Evolutionary conservation across 495 filamentous ascomycete species (phyloP).

Genomic region (Parachaetomium inaequale): DNA sequence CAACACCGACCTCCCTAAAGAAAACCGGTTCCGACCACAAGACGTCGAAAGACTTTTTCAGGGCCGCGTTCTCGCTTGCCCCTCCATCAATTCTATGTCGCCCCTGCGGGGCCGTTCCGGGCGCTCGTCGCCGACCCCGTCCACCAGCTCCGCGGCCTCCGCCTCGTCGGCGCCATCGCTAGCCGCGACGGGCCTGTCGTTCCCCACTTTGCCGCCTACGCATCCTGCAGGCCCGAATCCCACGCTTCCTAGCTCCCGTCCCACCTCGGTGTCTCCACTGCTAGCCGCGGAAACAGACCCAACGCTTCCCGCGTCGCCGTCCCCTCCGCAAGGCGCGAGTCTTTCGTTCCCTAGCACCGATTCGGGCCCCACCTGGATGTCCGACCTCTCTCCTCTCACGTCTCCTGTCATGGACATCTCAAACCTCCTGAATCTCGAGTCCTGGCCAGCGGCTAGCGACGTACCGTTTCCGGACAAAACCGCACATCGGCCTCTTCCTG

Average conservation of each 20-base stretch:
- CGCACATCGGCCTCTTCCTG: conserved; percentile 3
- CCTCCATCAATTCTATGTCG: conserved; percentile 8
- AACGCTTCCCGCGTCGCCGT: not conserved
- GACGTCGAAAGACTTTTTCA: conserved; percentile 7
- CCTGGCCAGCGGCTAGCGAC: conserved; percentile 5
- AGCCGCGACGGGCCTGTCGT: not conserved
- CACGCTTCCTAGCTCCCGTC: not conserved
- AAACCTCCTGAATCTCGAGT: conserved; percentile 4
- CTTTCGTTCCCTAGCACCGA: not conserved
- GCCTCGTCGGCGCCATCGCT: not conserved
- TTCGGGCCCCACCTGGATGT: conserved; percentile 2
- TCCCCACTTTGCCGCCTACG: conserved; percentile 1
- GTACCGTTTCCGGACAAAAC: conserved; percentile 10
- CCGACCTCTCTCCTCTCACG: not conserved
- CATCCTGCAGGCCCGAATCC: not conserved
- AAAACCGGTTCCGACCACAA: conserved; percentile 7
- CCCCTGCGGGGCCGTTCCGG: not conserved
- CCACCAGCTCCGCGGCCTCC: conserved; percentile 9
- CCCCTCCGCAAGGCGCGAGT: conserved; percentile 1
- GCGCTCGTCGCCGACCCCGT: conserved; percentile 9
- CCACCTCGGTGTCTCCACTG: not conserved
- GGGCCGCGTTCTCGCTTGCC: conserved; percentile 1
- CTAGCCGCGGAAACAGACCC: not conserved
- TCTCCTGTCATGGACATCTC: conserved; percentile 4
- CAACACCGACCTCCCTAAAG: conserved; percentile 1